These are phyloP conservation scores for Ustilago cynodontis DNA, from an alignment of 1,284 basidiomycete genomes.

Conservation along the genomic window DNA sequence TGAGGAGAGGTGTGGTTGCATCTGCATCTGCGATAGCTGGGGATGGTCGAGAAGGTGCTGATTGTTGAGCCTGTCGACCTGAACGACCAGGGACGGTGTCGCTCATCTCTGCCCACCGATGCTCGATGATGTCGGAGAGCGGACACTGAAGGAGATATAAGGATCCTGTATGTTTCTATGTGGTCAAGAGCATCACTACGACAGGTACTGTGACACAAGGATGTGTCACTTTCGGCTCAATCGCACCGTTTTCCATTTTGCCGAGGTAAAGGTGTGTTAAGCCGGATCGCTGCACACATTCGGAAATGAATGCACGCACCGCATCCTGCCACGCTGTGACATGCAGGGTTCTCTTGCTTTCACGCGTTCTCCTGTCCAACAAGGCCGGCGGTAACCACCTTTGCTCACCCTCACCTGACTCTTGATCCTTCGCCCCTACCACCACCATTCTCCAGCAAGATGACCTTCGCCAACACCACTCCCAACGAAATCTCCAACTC, in stretches of 20 bases:
- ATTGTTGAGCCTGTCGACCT: neutral
- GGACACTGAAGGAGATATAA: no score
- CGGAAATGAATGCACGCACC: no score
- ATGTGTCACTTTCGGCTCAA: conserved; percentile 1
- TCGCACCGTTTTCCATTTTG: neutral
- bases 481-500: neutral
- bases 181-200: neutral
- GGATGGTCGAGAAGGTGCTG: neutral
- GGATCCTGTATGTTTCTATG: neutral
- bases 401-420: neutral
- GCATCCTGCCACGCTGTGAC: no score
- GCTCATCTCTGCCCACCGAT: neutral
- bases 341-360: no score
- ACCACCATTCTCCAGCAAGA: conserved; percentile 1
- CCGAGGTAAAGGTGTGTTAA: neutral
- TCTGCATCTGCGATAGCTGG: conserved; percentile 3
- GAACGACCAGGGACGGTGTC: neutral
- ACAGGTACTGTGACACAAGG: neutral
- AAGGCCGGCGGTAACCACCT: neutral
- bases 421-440: neutral
- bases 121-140: no score
- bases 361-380: neutral
- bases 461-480: neutral
- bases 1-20: conserved; percentile 20
- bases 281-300: neutral